Conservation (phyloP, 2,329 filamentous ascomycete species). For the Emergomyces pasteurianus region DNA sequence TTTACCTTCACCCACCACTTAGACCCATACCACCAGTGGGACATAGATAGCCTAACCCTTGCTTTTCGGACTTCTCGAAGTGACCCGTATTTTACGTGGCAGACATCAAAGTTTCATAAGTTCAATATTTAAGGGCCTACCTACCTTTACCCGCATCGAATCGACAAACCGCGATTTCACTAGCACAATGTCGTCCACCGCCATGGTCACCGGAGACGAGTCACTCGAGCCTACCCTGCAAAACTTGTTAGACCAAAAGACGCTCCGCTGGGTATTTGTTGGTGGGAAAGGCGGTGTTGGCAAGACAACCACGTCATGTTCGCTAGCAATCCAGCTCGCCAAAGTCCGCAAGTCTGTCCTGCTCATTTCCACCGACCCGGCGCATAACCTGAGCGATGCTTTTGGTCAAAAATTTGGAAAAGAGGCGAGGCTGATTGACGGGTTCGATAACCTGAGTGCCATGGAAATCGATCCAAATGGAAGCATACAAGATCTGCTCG, state of each 20-base stretch:
- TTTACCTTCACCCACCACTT: background rate
- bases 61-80: background rate
- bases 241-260: constrained; percentile 87
- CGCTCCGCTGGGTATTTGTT: constrained; percentile 97
- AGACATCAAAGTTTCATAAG: background rate
- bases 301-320: constrained; percentile 99
- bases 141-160: background rate
- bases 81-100: background rate
- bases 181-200: constrained; percentile 31
- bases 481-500: constrained; percentile 88
- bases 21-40: background rate
- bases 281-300: constrained; percentile 97
- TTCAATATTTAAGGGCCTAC: too few species aligned
- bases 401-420: constrained; percentile 99
- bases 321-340: constrained; percentile 92
- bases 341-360: constrained; percentile 90
- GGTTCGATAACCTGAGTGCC: constrained; percentile 84
- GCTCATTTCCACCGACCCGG: constrained; percentile 95
- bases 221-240: constrained; percentile 85
- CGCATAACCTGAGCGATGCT: constrained; percentile 94
- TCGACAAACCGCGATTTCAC: background rate
- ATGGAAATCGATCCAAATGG: constrained; percentile 99
- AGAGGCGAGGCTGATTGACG: constrained; percentile 83
- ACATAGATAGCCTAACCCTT: background rate
- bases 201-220: constrained; percentile 46